Evolutionary conservation across 2,329 filamentous ascomycete genomes (phyloP).

Genomic region (Colletotrichum sidae): DNA sequence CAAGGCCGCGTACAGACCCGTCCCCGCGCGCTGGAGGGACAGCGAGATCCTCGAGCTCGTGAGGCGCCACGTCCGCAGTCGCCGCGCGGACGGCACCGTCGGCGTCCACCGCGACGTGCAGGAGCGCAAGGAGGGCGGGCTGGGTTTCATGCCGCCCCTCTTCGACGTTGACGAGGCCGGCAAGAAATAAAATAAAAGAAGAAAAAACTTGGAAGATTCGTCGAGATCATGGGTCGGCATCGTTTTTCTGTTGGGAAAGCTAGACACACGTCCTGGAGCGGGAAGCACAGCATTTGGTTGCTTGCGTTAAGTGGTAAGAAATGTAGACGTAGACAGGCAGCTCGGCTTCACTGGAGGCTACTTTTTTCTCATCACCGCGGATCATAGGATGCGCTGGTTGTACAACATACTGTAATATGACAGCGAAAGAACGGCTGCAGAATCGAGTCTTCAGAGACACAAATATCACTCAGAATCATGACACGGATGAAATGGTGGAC

Average conservation of each 20-base stretch:
- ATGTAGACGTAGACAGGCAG: neutral
- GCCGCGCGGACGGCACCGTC: conserved; percentile 57
- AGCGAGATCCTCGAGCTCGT: conserved; percentile 83
- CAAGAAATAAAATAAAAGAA: conserved; percentile 8
- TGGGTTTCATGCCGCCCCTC: conserved; percentile 69
- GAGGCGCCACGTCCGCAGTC: conserved; percentile 80
- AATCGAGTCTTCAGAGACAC: neutral
- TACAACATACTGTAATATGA: conserved; percentile 5
- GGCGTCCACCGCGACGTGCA: conserved; percentile 42
- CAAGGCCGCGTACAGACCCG: conserved; percentile 91
- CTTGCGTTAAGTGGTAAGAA: no score
- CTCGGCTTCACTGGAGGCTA: neutral
- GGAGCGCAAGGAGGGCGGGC: conserved; percentile 51
- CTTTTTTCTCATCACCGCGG: neutral
- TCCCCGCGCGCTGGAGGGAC: conserved; percentile 85
- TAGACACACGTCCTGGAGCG: neutral
- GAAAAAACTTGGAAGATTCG: no score
- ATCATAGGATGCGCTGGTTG: neutral
- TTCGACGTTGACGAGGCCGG: conserved; percentile 34
- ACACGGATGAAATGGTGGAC: no score
- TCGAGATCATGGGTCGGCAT: no score
- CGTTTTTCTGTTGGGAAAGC: no score
- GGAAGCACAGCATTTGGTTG: neutral
- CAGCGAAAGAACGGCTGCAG: conserved; percentile 3
- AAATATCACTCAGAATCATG: no score